Conservation (phyloP, 306 rosid genomes). For the Ochetophila trinervis region DNA sequence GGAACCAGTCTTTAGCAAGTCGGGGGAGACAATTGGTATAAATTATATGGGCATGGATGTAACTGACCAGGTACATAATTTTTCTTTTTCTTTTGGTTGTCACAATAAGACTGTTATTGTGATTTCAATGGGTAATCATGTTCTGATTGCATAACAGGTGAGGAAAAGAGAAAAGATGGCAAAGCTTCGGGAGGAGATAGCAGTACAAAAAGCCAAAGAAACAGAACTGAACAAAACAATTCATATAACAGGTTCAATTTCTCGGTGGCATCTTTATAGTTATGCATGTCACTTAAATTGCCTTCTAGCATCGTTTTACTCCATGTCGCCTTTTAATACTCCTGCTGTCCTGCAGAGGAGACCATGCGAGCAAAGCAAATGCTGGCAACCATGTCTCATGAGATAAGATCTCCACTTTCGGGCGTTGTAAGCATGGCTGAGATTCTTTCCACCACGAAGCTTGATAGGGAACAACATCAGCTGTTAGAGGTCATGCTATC, state of each 20-base stretch:
- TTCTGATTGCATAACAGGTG: conserved; percentile 44
- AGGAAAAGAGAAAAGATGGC: conserved; percentile 94
- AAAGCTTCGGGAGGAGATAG: conserved; percentile 79
- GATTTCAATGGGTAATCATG: conserved; percentile 10
- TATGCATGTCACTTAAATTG: conserved; percentile 13
- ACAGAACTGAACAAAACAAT: conserved; percentile 87
- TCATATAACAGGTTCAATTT: conserved; percentile 76
- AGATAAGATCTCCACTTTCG: conserved; percentile 85
- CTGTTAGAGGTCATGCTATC: conserved; percentile 85
- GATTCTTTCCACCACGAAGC: conserved; percentile 78
- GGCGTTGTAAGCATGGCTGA: conserved; percentile 98
- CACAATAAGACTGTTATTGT: conserved; percentile 12
- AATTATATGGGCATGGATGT: conserved; percentile 98
- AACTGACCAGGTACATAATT: conserved; percentile 71
- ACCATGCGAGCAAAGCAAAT: conserved; percentile 97
- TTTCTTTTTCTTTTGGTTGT: conserved; percentile 1
- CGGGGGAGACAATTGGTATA: conserved; percentile 87
- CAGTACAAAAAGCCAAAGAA: conserved; percentile 93
- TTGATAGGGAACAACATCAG: conserved; percentile 71
- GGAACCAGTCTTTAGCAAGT: conserved; percentile 89
- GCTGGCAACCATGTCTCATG: conserved; percentile 98
- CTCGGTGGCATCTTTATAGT: conserved; percentile 11
- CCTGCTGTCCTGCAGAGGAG: conserved; percentile 64
- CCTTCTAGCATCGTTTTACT: conserved; percentile 4
- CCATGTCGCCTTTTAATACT: background rate